Percentiles rank a stretch among this genome's conserved stretches.
Evolutionary conservation across 768 basidiomycete species (phyloP).

Genomic region (Lentinus tigrinus): DNA sequence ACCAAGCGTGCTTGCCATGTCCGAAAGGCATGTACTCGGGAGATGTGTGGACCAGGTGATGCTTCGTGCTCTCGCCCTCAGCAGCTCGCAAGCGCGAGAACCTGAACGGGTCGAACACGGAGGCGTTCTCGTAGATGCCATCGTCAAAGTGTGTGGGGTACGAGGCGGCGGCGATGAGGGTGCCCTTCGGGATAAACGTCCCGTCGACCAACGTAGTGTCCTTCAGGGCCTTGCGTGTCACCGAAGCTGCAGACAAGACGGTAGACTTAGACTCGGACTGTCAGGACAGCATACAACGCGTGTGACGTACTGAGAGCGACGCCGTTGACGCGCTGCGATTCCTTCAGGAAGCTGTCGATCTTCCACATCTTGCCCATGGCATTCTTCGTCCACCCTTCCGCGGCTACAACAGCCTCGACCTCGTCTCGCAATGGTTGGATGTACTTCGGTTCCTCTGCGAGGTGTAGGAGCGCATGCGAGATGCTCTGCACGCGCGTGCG

Average conservation of each 20-base stretch:
- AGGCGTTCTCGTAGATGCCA: constrained; percentile 33
- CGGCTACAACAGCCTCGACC: constrained; percentile 24
- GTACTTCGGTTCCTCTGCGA: constrained; percentile 29
- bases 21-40: constrained; percentile 13
- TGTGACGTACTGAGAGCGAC: constrained; percentile 1
- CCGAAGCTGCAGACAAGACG: constrained; percentile 15
- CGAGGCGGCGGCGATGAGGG: constrained; percentile 31
- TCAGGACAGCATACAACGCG: background rate
- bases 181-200: constrained; percentile 38
- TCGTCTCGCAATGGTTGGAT: constrained; percentile 32
- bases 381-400: constrained; percentile 32
- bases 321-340: constrained; percentile 27
- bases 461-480: constrained; percentile 27
- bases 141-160: constrained; percentile 32
- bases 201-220: constrained; percentile 47
- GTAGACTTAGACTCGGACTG: background rate
- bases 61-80: constrained; percentile 17
- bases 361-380: constrained; percentile 30
- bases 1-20: constrained; percentile 17
- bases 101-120: constrained; percentile 42
- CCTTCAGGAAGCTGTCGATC: constrained; percentile 36
- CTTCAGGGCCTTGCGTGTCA: constrained; percentile 34
- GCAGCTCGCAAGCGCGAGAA: constrained; percentile 27
- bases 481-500: constrained; percentile 21
- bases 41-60: constrained; percentile 12